Evolutionary conservation across 202 grass and related monocot species (phyloP), one percentile per base, ranked within the genome.

Genomic region (Carex sylvatica): DNA sequence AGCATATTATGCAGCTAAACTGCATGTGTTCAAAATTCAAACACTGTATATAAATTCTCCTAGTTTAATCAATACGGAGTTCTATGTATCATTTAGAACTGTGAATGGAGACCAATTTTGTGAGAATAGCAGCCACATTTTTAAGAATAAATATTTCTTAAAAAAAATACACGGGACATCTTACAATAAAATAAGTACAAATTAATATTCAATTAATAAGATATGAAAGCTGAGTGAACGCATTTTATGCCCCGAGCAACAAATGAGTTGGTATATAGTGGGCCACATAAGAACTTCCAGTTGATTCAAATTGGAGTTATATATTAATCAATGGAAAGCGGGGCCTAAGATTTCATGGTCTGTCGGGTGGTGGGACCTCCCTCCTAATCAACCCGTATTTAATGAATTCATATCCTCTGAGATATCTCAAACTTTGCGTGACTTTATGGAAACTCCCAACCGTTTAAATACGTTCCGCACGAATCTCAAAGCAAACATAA

Each of bases 271-370:
- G 15, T 1, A 18, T 58, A 76, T 19, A 33, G 14, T 35, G 49
- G 26, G 52, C 14, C 51, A 58, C 73, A 58, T 33, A 56, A 76
- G 49, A 76, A 16, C 73, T 76, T 35, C 2, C 47, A 0, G 23
- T 75, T 75, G 72, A 70, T 33, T 58, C 6, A 56, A 76, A 76
- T n/a, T 31, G 73, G 28, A 56, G 51, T n/a, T 76, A 33, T 58
- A 22, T 58, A 22, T 12, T 72, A 12, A 9, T 36, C 14, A 56
- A n/a, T 76, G 51, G 6, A 8, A 75, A 19, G 26, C 19, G 73
- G 73, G 73, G 5, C 73, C 51, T n/a, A 5, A 18, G 13, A 53
- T 74, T 74, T 13, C 70, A 46, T 74, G 7, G 12, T 26, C 46
- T 51, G 70, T 74, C 44, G 12, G 46, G 44, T 52, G 7, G 46